Base-by-base conservation (phyloP, 2,329 filamentous ascomycete genomes). In the Lasiodiplodia hormozganensis region DNA sequence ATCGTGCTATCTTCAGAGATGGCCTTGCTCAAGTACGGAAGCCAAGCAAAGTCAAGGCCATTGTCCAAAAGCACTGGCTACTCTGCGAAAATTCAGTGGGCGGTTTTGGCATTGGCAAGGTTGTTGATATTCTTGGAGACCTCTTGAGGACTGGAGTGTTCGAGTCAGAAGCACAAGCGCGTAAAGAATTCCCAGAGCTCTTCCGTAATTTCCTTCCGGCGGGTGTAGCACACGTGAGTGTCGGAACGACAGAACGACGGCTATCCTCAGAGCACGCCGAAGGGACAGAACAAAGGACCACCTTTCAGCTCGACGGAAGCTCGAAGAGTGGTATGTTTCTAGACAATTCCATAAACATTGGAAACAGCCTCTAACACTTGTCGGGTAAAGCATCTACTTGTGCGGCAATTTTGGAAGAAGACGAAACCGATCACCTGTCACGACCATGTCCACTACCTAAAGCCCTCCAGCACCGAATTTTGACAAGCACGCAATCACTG, bases 401-500 rank as follows among this genome's bases (percentile, higher is more conserved):
- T n/a, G 36, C 52, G 12, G 52, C 14, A 56, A n/a, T n/a, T 5
- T 56, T 34, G n/a, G n/a, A n/a, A 56, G 52, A 56, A 34, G 28
- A 34, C 28, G 25, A 56, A 56, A n/a, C 14, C 7, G 25, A 56
- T 1, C 74, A 74, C 3, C 74, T 75, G 2, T 67, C 79, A 11
- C 76, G 76, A 68, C 78, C 79, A 0, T 73, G 73, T 0, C 76
- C 73, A 43, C 70, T 82, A 18, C 78, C 77, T 6, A 82, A 79
- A 70, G 70, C 72, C 31, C 69, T 76, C 4, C 79, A 82, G 67
- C 78, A 82, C 72, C 58, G 73, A 2, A 75, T 83, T 49, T 73
- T 82, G 18, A 77, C 72, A 34, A 76, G 73, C 43, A 70, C 73
- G 8, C 80, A 82, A 69, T 69, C 71, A 10, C 54, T 81, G n/a